Evolutionary conservation across 2,329 filamentous ascomycete genomes (phyloP).

Genomic region (Talaromyces sp.): DNA sequence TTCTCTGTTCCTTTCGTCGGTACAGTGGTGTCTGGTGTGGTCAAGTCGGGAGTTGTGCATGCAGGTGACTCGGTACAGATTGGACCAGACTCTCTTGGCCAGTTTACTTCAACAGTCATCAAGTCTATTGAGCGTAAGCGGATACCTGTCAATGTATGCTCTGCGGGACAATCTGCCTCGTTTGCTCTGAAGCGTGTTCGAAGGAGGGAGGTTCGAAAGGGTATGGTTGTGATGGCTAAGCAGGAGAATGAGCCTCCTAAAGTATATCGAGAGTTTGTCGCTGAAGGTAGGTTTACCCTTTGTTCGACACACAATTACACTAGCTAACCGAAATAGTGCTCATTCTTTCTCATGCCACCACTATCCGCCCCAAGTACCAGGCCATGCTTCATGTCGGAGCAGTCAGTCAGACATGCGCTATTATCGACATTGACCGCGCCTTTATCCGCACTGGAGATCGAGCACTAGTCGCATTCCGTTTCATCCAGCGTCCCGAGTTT

Average conservation of each 20-base stretch:
- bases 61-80: constrained; percentile 86
- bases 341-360: constrained; percentile 92
- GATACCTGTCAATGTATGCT: constrained; percentile 80
- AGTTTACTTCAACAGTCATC: constrained; percentile 83
- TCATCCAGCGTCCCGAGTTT: constrained; percentile 92
- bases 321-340: constrained; percentile 58
- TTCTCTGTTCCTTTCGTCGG: constrained; percentile 97
- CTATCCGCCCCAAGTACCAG: constrained; percentile 95
- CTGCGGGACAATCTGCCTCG: constrained; percentile 87
- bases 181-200: constrained; percentile 87
- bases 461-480: constrained; percentile 91
- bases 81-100: constrained; percentile 84
- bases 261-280: constrained; percentile 73
- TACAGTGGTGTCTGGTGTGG: constrained; percentile 91
- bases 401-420: constrained; percentile 91
- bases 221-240: constrained; percentile 93
- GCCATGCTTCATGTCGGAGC: constrained; percentile 97
- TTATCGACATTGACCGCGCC: constrained; percentile 95
- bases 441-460: constrained; percentile 93
- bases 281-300: constrained; percentile 59
- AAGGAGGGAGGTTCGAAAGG: constrained; percentile 90
- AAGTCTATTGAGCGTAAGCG: constrained; percentile 94
- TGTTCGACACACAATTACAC: constrained; percentile 6
- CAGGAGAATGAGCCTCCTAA: constrained; percentile 67
- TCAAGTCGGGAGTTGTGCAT: constrained; percentile 84